phyloP scores from a whole-genome alignment of 352 stramenopile genomes.

The Lagenidium giganteum region DNA sequence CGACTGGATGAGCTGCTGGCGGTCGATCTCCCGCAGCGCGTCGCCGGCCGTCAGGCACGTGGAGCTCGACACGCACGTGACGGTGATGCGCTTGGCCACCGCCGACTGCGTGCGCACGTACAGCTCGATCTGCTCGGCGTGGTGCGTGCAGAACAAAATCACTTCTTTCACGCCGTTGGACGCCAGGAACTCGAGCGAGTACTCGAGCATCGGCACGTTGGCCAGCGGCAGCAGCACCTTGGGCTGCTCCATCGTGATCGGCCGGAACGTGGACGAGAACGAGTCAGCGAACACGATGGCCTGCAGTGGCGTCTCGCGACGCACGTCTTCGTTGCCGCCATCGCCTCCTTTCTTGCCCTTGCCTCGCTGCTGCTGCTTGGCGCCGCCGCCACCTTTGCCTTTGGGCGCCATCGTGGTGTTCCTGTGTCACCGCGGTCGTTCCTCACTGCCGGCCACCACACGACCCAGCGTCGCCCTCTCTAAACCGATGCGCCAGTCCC shows the following conservation, averaged over 20 bases:
- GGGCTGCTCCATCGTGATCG: conserved; percentile 79
- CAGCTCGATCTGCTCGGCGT: conserved; percentile 78
- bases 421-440: neutral
- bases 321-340: conserved; percentile 57
- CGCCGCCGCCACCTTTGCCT: conserved; percentile 7
- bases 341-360: conserved; percentile 7
- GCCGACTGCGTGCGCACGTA: conserved; percentile 61
- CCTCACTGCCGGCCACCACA: neutral
- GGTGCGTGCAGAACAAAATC: conserved; percentile 55
- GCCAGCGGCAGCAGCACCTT: conserved; percentile 95
- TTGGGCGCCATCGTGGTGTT: conserved; percentile 14
- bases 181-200: conserved; percentile 97
- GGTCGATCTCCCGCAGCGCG: conserved; percentile 94
- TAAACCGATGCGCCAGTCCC: too few relatives aligned
- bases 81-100: conserved; percentile 40
- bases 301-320: conserved; percentile 92
- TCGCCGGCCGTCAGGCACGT: conserved; percentile 88
- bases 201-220: conserved; percentile 97
- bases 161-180: too few relatives aligned
- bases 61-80: conserved; percentile 63
- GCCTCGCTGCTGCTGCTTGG: conserved; percentile 3
- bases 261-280: conserved; percentile 93
- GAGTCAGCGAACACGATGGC: conserved; percentile 96
- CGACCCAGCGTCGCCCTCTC: too few relatives aligned
- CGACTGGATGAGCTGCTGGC: conserved; percentile 87